These are phyloP conservation scores for Phytopythium vexans DNA, from an alignment of 352 stramenopile species.

Conservation along the genomic window DNA sequence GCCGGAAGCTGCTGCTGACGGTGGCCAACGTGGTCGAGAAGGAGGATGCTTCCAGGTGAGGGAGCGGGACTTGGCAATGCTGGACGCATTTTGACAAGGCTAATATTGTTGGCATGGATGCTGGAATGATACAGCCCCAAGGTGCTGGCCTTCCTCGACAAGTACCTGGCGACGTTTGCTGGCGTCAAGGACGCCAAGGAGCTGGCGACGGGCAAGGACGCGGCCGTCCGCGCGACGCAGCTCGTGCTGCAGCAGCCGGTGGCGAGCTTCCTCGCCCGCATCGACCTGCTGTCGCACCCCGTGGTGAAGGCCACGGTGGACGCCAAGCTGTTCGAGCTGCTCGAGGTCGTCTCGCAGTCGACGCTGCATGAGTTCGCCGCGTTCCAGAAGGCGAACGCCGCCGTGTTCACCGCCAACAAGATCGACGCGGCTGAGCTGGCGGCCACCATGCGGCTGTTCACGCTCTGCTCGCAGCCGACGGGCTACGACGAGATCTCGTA, in stretches of 20 bases:
- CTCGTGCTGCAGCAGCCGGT: slow-evolving; percentile 89
- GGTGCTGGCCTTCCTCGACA: slow-evolving; percentile 68
- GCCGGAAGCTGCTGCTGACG: slow-evolving; percentile 56
- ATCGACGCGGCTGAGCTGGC: slow-evolving; percentile 58
- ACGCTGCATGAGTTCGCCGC: slow-evolving; percentile 88
- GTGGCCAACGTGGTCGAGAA: slow-evolving; percentile 73
- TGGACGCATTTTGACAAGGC: neutral
- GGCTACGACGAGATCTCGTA: slow-evolving; percentile 93
- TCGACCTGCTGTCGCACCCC: slow-evolving; percentile 78
- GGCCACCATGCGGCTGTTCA: slow-evolving; percentile 91
- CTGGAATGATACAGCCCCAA: slow-evolving; percentile 33
- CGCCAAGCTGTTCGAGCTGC: slow-evolving; percentile 74
- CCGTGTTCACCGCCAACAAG: slow-evolving; percentile 61
- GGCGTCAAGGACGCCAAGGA: slow-evolving; percentile 49
- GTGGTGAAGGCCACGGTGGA: slow-evolving; percentile 74
- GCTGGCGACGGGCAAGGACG: slow-evolving; percentile 56
- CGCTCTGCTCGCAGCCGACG: slow-evolving; percentile 87
- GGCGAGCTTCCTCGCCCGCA: slow-evolving; percentile 86
- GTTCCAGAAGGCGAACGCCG: slow-evolving; percentile 72
- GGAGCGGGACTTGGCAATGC: neutral
- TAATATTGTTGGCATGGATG: neutral
- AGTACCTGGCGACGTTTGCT: slow-evolving; percentile 64
- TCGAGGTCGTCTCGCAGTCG: slow-evolving; percentile 92
- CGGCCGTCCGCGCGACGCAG: slow-evolving; percentile 76
- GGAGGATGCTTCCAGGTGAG: slow-evolving; percentile 10